Conservation (phyloP, 306 rosid genomes). For the Benincasa hispida region DNA sequence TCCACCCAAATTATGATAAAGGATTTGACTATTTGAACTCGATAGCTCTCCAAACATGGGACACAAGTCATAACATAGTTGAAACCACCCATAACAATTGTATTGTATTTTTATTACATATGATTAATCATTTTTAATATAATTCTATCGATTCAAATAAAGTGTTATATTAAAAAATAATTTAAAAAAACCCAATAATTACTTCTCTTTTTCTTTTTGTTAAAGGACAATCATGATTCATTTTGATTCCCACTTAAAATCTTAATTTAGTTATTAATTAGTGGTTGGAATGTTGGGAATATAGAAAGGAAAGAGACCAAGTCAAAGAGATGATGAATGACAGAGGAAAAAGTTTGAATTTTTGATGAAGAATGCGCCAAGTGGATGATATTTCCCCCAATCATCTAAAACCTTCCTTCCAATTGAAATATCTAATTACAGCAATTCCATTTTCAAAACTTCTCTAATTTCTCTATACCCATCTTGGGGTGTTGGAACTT, state of each 20-base stretch:
- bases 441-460: background rate
- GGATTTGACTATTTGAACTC: too few relatives aligned
- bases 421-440: background rate
- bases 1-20: too few relatives aligned
- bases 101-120: too few relatives aligned
- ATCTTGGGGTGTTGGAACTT: background rate
- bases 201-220: background rate
- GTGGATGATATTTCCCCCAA: background rate
- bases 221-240: background rate
- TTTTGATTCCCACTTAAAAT: background rate
- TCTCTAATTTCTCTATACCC: slow-evolving; percentile 2
- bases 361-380: background rate
- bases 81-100: too few relatives aligned
- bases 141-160: too few relatives aligned
- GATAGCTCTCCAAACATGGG: too few relatives aligned
- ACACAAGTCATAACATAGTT: too few relatives aligned
- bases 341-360: background rate
- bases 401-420: background rate
- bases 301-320: background rate
- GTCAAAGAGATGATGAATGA: background rate
- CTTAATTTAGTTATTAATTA: background rate
- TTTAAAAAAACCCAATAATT: background rate
- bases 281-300: background rate
- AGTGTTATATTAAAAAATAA: too few relatives aligned
- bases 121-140: too few relatives aligned